Conservation (phyloP, 192 early-diverging fungal genomes). For the Coemansia sp. region DNA sequence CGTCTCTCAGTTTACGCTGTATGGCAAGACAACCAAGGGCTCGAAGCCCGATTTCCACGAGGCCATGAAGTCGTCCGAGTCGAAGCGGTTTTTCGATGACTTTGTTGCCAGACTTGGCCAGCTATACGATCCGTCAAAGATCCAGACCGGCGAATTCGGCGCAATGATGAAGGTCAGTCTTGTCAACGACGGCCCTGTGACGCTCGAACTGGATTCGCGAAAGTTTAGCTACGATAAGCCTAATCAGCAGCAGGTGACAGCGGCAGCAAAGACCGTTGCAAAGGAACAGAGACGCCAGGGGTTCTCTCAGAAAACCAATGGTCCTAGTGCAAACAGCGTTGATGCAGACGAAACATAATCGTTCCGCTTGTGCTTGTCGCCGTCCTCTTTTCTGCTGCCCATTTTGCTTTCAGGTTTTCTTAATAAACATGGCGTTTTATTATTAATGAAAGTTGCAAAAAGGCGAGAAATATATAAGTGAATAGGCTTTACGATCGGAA, state of each 20-base stretch:
- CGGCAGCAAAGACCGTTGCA: slow-evolving; percentile 13
- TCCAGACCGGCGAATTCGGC: slow-evolving; percentile 85
- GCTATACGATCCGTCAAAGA: slow-evolving; percentile 61
- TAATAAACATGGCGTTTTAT: no score
- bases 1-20: slow-evolving; percentile 94
- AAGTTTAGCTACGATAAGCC: slow-evolving; percentile 26
- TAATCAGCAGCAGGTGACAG: neutral
- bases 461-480: no score
- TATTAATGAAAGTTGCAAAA: no score
- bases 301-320: slow-evolving; percentile 6
- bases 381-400: no score
- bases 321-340: neutral
- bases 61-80: slow-evolving; percentile 71
- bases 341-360: no score
- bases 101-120: slow-evolving; percentile 69
- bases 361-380: no score
- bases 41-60: slow-evolving; percentile 91
- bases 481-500: no score
- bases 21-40: slow-evolving; percentile 74
- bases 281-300: slow-evolving; percentile 32
- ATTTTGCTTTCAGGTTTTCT: no score
- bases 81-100: slow-evolving; percentile 68
- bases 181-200: slow-evolving; percentile 79
- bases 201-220: slow-evolving; percentile 58
- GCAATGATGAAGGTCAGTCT: slow-evolving; percentile 95